A percentile compares a stretch with the other conserved stretches of the same genome.
Conservation (phyloP, 352 stramenopile genomes). For the Pythium chondricola region DNA sequence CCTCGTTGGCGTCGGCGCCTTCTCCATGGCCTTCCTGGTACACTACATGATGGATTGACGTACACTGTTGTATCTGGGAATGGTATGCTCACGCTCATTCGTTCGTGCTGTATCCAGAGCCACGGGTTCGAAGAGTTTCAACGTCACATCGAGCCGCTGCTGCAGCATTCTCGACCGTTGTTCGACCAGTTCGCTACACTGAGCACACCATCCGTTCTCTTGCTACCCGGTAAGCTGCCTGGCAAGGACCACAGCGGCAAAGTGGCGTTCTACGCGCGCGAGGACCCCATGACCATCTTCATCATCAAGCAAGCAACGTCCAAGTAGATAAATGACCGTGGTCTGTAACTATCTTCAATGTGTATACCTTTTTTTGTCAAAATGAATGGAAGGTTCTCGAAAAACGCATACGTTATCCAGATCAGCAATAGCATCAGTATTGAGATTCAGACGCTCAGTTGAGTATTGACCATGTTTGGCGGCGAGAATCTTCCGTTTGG, state of each 20-base stretch:
- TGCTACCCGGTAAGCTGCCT: constrained; percentile 60
- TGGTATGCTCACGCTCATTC: too few species aligned
- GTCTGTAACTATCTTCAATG: not conserved
- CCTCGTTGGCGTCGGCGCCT: constrained; percentile 51
- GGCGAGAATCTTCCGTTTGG: constrained; percentile 62
- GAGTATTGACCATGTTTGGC: constrained; percentile 46
- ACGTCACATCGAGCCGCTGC: constrained; percentile 52
- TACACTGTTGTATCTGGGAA: too few species aligned
- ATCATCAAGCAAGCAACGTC: constrained; percentile 22
- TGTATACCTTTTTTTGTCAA: constrained; percentile 6
- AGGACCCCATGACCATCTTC: constrained; percentile 73
- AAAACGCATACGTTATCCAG: too few species aligned
- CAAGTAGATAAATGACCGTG: not conserved
- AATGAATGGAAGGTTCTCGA: constrained; percentile 18
- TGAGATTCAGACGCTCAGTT: not conserved
- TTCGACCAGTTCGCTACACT: constrained; percentile 47
- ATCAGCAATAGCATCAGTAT: too few species aligned
- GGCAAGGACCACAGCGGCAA: constrained; percentile 15
- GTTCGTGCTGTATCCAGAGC: constrained; percentile 30
- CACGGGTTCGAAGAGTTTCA: constrained; percentile 75
- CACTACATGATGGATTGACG: too few species aligned
- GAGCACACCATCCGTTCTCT: constrained; percentile 51
- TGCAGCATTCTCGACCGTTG: constrained; percentile 46
- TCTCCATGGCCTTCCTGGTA: constrained; percentile 58
- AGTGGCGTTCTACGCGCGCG: constrained; percentile 44